These are phyloP conservation scores for Musa schizocarpa DNA, from an alignment of 176 grass and related monocot genomes.

Conservation along the genomic window DNA sequence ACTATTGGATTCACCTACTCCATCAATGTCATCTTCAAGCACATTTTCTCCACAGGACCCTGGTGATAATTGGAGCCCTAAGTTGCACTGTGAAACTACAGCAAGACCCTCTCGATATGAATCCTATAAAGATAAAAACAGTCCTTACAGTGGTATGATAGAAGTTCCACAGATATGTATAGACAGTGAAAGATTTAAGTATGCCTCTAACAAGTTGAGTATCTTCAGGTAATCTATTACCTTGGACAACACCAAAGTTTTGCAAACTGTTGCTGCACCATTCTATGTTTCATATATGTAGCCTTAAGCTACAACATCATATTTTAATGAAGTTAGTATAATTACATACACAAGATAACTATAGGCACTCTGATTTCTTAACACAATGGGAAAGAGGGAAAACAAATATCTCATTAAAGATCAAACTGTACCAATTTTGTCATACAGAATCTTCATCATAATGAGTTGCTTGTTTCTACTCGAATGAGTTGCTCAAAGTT, in stretches of 20 bases:
- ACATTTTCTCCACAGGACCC: slow-evolving; percentile 18
- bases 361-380: no score
- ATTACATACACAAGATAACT: no score
- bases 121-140: slow-evolving; percentile 18
- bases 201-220: slow-evolving; percentile 85
- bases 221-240: slow-evolving; percentile 54
- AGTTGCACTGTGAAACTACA: slow-evolving; percentile 13
- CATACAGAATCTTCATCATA: no score
- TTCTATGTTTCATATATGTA: not conserved
- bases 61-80: slow-evolving; percentile 25
- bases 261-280: not conserved
- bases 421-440: no score
- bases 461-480: no score
- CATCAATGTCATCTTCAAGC: slow-evolving; percentile 26
- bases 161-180: slow-evolving; percentile 66
- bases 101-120: slow-evolving; percentile 10
- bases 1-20: slow-evolving; percentile 24
- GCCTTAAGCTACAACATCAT: no score
- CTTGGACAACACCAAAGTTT: not conserved
- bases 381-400: not conserved
- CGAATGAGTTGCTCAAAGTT: not conserved
- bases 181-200: slow-evolving; percentile 83
- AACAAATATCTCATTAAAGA: no score
- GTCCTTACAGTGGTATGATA: slow-evolving; percentile 37
- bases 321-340: no score